These are phyloP conservation scores for Hamigera avellanea DNA, from an alignment of 495 filamentous ascomycete genomes.

Conservation along the genomic window DNA sequence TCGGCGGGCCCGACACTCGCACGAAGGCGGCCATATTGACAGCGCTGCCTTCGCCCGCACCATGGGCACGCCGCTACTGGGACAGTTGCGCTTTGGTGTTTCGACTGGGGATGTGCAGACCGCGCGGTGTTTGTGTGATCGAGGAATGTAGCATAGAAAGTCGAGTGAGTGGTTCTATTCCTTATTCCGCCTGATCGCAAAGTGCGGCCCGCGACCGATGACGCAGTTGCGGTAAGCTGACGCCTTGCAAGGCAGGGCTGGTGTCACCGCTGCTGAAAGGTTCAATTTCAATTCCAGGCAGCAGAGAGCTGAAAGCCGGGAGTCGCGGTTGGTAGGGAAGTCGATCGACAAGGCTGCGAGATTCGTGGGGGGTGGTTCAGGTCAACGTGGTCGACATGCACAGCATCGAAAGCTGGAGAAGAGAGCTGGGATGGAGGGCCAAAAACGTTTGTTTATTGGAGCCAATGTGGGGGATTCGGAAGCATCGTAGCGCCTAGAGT, in stretches of 20 bases:
- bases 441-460: conserved; percentile 4
- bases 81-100: conserved; percentile 18
- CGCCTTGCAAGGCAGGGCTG: too few relatives aligned
- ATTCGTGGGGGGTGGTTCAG: too few relatives aligned
- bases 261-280: too few relatives aligned
- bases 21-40: conserved; percentile 76
- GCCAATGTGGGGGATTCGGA: conserved; percentile 8
- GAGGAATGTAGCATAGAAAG: background rate
- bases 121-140: background rate
- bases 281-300: too few relatives aligned
- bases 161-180: background rate
- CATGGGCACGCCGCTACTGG: conserved; percentile 29
- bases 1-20: conserved; percentile 93
- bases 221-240: conserved; percentile 6
- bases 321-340: too few relatives aligned
- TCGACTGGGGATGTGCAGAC: conserved; percentile 3
- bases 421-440: background rate
- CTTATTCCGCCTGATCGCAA: conserved; percentile 3
- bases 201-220: conserved; percentile 5
- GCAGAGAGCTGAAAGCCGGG: too few relatives aligned
- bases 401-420: too few relatives aligned
- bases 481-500: background rate
- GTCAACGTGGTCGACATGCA: too few relatives aligned
- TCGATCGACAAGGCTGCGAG: too few relatives aligned
- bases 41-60: conserved; percentile 28